Base-by-base conservation (phyloP, 257 asterid species). In the Fraxinus cuspidata region DNA sequence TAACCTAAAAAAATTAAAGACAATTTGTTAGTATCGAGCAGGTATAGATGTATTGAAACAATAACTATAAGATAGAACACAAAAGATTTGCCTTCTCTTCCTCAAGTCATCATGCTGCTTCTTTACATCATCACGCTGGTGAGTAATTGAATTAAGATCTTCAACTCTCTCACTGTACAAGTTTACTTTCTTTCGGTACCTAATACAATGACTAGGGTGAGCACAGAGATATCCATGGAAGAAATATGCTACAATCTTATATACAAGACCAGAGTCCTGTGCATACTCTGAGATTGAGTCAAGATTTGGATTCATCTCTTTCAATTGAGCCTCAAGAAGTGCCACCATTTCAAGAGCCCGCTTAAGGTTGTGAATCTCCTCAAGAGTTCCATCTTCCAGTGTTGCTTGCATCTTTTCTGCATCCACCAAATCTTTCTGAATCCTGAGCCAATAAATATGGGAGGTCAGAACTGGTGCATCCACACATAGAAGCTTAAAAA, bases 301-400 rank as follows among this genome's bases (percentile, higher is more conserved):
- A 53, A 93, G 98, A 87, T 96, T 96, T 37, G 99, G 99, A 80
- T 85, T 96, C 97, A 93, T 88, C 82, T 96, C 99, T 80, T 92
- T 92, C 84, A 93, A 80, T 86, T 93, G 98, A 77, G 98, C 97
- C 79, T 93, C 97, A 72, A 96, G 92, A 76, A 96, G 92, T 19
- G 92, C 89, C 86, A 93, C 94, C 90, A 80, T 90, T 88, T 92
- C 98, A 58, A 96, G 92, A 76, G 93, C 92, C 81, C 84, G 83
- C 84, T 85, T 89, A 80, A 93, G 94, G 79, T 87, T 94, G 80
- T 83, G 85, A 77, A 84, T 65, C 74, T 86, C 89, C 67, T 64
- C 84, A 77, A 92, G 94, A 79, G 90, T 71, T 84, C 38, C 89
- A 77, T 93, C 99, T 31, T 88, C 79, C 72, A 93, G 44, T 63